These are phyloP conservation scores for Pichia sp. DNA, from an alignment of 1,139 yeast genomes.

Conservation along the genomic window DNA sequence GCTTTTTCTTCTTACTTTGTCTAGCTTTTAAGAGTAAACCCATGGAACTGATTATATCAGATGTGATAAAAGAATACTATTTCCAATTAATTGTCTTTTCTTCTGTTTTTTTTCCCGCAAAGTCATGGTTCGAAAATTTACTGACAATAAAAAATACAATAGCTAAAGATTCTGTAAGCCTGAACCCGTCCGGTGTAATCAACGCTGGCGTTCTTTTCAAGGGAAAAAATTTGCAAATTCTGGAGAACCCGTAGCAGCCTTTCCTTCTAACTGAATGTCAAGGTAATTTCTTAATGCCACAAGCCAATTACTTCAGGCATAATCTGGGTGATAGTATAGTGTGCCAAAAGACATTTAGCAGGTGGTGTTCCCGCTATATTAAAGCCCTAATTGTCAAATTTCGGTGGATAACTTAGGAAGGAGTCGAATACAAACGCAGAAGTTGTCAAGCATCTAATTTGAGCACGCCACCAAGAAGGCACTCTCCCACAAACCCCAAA, in stretches of 20 bases:
- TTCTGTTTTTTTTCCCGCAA: slow-evolving; percentile 21
- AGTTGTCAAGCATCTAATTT: too few relatives aligned
- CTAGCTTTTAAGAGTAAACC: not conserved
- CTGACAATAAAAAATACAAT: slow-evolving; percentile 28
- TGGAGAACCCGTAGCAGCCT: not conserved
- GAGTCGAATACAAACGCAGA: too few relatives aligned
- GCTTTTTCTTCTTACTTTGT: not conserved
- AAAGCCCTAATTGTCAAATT: too few relatives aligned
- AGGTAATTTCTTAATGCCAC: slow-evolving; percentile 17
- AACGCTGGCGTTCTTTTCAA: slow-evolving; percentile 34
- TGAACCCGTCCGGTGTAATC: slow-evolving; percentile 28
- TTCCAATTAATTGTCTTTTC: slow-evolving; percentile 29
- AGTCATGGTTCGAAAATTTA: slow-evolving; percentile 19
- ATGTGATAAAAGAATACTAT: slow-evolving; percentile 31
- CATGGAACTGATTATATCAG: slow-evolving; percentile 23
- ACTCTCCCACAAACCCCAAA: too few relatives aligned
- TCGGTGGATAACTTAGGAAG: too few relatives aligned
- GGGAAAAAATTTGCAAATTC: slow-evolving; percentile 28
- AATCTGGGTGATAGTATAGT: slow-evolving; percentile 16
- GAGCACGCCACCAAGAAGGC: too few relatives aligned
- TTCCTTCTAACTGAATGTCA: slow-evolving; percentile 40
- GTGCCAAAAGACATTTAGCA: slow-evolving; percentile 27
- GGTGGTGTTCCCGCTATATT: too few relatives aligned
- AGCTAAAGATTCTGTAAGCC: slow-evolving; percentile 31
- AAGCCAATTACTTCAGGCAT: slow-evolving; percentile 25